phyloP scores from a whole-genome alignment of 2,329 filamentous ascomycete species.

The Achaetomium macrosporum region DNA sequence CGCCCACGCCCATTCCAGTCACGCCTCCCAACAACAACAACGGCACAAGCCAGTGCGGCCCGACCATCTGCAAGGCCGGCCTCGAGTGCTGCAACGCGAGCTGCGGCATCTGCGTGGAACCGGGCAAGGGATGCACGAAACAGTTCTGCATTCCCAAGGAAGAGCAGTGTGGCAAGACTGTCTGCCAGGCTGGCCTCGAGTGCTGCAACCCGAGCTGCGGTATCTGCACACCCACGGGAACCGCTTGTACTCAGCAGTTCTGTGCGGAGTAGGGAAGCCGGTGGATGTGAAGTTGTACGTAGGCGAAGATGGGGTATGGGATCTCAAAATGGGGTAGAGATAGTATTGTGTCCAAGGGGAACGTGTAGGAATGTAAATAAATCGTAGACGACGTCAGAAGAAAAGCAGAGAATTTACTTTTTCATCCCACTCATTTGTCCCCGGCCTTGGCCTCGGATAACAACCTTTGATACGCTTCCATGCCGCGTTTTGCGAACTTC shows the following conservation, averaged over 20 bases:
- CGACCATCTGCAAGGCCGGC: constrained; percentile 12
- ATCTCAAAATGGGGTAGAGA: background rate
- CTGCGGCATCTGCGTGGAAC: constrained; percentile 22
- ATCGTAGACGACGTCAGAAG: too few species aligned
- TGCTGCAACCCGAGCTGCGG: constrained; percentile 26
- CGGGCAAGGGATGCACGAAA: constrained; percentile 18
- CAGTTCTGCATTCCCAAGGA: constrained; percentile 15
- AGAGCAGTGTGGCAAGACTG: constrained; percentile 18
- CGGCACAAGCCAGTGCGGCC: constrained; percentile 7
- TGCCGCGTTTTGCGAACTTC: constrained; percentile 25
- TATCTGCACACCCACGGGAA: constrained; percentile 19
- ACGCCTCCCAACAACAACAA: background rate
- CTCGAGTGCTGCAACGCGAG: constrained; percentile 19
- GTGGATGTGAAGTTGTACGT: too few species aligned
- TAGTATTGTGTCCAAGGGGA: too few species aligned
- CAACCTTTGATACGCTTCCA: background rate
- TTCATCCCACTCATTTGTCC: background rate
- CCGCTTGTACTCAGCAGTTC: constrained; percentile 19
- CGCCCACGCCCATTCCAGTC: constrained; percentile 4
- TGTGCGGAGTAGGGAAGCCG: constrained; percentile 13
- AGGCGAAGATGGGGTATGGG: too few species aligned
- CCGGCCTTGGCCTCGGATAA: background rate
- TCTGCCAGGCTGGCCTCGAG: constrained; percentile 12
- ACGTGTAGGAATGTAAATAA: too few species aligned
- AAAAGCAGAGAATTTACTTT: too few species aligned